phyloP scores from a whole-genome alignment of 805 yeast species.

The Spathaspora passalidarum region DNA sequence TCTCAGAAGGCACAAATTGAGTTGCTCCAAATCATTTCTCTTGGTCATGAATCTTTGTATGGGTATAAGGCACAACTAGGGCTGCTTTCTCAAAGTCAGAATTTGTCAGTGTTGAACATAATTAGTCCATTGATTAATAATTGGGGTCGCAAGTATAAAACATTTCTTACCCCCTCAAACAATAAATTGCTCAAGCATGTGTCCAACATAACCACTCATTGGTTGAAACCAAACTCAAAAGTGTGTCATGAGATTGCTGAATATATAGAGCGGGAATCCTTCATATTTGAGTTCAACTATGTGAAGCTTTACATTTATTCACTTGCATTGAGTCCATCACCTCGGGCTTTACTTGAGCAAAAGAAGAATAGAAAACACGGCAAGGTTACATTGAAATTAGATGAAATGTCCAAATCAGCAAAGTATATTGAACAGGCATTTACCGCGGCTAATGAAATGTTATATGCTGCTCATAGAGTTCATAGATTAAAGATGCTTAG shows the following conservation, averaged over 20 bases:
- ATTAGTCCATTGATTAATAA: constrained; percentile 73
- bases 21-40: constrained; percentile 68
- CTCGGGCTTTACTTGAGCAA: constrained; percentile 15
- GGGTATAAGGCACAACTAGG: constrained; percentile 58
- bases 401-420: constrained; percentile 70
- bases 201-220: constrained; percentile 19
- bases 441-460: constrained; percentile 76
- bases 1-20: constrained; percentile 78
- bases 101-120: constrained; percentile 66
- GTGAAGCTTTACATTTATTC: constrained; percentile 83
- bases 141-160: constrained; percentile 69
- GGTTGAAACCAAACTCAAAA: constrained; percentile 31
- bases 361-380: constrained; percentile 13
- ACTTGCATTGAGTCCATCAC: constrained; percentile 58
- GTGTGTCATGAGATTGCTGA: constrained; percentile 34
- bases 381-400: constrained; percentile 46
- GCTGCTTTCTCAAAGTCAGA: constrained; percentile 55
- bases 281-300: constrained; percentile 81
- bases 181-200: constrained; percentile 33
- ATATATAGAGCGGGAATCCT: constrained; percentile 61
- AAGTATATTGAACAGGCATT: constrained; percentile 80
- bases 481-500: constrained; percentile 60
- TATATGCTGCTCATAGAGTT: constrained; percentile 67
- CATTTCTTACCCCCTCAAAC: constrained; percentile 49
- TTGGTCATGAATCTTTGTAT: constrained; percentile 83